Percentiles rank a stretch among this genome's conserved stretches.
These are phyloP conservation scores for Anthostomella pinea DNA, from an alignment of 2,329 filamentous ascomycete genomes.

Conservation along the genomic window DNA sequence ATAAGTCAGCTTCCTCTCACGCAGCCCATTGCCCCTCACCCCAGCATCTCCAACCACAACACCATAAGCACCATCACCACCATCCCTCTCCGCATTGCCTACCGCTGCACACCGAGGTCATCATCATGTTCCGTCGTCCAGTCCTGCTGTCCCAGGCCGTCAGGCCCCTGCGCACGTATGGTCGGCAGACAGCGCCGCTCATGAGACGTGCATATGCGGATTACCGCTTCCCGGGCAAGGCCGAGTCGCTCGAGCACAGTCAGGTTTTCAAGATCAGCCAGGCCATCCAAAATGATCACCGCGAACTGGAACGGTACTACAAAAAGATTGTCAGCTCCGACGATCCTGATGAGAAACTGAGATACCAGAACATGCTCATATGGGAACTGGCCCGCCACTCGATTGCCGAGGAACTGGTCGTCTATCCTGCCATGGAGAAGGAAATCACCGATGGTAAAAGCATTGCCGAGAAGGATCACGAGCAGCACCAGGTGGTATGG, in stretches of 20 bases:
- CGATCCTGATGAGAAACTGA: slow-evolving; percentile 40
- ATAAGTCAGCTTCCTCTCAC: too few relatives aligned
- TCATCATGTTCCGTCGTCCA: too few relatives aligned
- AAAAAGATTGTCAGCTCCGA: slow-evolving; percentile 38
- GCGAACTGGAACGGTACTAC: slow-evolving; percentile 34
- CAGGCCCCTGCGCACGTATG: too few relatives aligned
- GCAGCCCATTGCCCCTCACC: too few relatives aligned
- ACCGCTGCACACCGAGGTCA: too few relatives aligned
- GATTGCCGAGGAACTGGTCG: slow-evolving; percentile 47
- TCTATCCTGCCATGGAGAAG: slow-evolving; percentile 46
- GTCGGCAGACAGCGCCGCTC: background rate
- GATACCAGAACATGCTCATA: slow-evolving; percentile 49
- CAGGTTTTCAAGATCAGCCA: slow-evolving; percentile 12
- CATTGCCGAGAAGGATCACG: slow-evolving; percentile 40
- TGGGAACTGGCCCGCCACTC: slow-evolving; percentile 52
- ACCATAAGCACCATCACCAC: too few relatives aligned
- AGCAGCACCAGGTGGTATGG: slow-evolving; percentile 23
- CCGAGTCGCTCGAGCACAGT: slow-evolving; percentile 7
- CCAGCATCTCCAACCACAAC: too few relatives aligned
- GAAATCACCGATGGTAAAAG: slow-evolving; percentile 36
- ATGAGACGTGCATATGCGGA: slow-evolving; percentile 5
- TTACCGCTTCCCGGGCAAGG: slow-evolving; percentile 8
- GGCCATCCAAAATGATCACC: slow-evolving; percentile 24
- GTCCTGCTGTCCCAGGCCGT: too few relatives aligned
- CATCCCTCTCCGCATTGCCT: too few relatives aligned